phyloP scores from a whole-genome alignment of 768 basidiomycete species.

The Mycena haematopus region DNA sequence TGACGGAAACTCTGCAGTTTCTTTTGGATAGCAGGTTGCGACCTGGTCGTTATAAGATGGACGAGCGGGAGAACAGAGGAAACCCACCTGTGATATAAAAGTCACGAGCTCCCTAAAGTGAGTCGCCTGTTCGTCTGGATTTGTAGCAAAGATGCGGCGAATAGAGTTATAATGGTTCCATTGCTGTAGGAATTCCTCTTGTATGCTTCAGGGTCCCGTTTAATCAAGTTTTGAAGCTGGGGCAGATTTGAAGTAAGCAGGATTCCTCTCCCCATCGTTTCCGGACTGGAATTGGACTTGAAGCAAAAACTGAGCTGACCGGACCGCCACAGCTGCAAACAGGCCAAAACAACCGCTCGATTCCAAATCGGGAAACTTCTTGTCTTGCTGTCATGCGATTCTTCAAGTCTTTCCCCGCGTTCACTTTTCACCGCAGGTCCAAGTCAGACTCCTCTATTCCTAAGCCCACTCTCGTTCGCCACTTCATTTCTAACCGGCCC shows the following conservation, averaged over 20 bases:
- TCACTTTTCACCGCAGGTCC: conserved; percentile 52
- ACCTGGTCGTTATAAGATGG: conserved; percentile 51
- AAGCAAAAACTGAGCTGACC: too few species aligned
- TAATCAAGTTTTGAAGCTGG: conserved; percentile 96
- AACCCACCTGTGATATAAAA: conserved; percentile 84
- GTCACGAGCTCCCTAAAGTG: conserved; percentile 87
- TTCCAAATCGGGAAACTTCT: conserved; percentile 3
- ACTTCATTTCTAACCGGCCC: conserved; percentile 26
- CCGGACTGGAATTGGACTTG: not conserved
- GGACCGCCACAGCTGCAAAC: not conserved
- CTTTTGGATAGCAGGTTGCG: conserved; percentile 91
- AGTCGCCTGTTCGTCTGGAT: conserved; percentile 84
- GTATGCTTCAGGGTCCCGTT: conserved; percentile 89
- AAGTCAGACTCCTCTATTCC: conserved; percentile 51
- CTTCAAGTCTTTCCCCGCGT: conserved; percentile 42
- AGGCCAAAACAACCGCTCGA: conserved; percentile 1
- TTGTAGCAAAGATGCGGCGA: conserved; percentile 81
- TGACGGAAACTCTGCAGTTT: conserved; percentile 84
- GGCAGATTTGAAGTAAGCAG: conserved; percentile 90
- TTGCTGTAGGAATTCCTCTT: conserved; percentile 96
- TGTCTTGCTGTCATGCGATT: conserved; percentile 45
- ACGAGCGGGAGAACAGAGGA: not conserved
- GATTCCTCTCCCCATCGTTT: conserved; percentile 65
- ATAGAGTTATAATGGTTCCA: conserved; percentile 94
- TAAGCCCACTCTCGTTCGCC: conserved; percentile 23